These are phyloP conservation scores for Articulospora tetracladia DNA, from an alignment of 495 filamentous ascomycete species.

Conservation along the genomic window DNA sequence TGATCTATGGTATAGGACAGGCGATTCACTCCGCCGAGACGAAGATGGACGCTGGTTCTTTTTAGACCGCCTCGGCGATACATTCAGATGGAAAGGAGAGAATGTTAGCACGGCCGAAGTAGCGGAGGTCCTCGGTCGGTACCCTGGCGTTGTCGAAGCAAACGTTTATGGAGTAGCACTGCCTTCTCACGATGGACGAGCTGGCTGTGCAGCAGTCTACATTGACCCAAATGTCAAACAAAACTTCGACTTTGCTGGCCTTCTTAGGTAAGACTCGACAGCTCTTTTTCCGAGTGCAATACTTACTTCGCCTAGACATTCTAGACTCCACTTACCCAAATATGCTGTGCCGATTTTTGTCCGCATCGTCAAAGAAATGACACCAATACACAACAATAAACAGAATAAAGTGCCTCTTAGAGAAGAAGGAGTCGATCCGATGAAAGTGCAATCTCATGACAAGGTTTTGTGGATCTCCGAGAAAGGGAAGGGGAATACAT, in stretches of 20 bases:
- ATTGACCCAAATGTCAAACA: conserved; percentile 37
- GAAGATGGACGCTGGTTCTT: conserved; percentile 76
- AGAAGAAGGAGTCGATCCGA: conserved; percentile 66
- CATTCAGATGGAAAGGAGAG: conserved; percentile 80
- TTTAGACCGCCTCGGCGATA: conserved; percentile 72
- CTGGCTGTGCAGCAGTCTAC: conserved; percentile 58
- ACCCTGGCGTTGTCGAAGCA: conserved; percentile 65
- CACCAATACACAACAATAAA: conserved; percentile 78
- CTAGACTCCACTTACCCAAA: conserved; percentile 55
- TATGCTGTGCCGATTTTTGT: conserved; percentile 80
- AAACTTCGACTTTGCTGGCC: conserved; percentile 48
- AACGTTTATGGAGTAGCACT: conserved; percentile 76
- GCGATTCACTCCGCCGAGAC: conserved; percentile 64
- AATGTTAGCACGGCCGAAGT: conserved; percentile 82
- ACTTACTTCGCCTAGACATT: conserved; percentile 33
- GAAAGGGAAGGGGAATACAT: conserved; percentile 41
- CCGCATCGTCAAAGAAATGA: conserved; percentile 52
- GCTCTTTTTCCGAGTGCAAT: neutral
- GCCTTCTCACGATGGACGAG: conserved; percentile 67
- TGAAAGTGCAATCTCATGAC: conserved; percentile 46
- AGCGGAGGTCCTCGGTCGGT: conserved; percentile 59
- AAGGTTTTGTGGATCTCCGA: conserved; percentile 54
- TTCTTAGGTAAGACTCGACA: conserved; percentile 38
- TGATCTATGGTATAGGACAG: conserved; percentile 71
- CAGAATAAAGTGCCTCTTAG: conserved; percentile 74